These are phyloP conservation scores for Mucor racemosus DNA, from an alignment of 371 early-diverging fungal genomes.

Conservation along the genomic window DNA sequence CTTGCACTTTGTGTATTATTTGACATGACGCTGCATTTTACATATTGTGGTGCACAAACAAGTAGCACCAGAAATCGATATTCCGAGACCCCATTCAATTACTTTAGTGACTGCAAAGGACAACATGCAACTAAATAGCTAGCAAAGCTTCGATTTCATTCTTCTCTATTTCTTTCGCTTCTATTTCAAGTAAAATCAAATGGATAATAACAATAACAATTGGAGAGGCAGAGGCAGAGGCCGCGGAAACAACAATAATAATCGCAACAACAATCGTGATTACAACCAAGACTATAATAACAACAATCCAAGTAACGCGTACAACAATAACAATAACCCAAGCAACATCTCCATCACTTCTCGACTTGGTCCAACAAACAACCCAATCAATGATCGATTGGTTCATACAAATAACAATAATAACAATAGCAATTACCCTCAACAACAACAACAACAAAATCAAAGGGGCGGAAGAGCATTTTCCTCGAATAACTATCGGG, in stretches of 20 bases:
- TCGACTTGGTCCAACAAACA: constrained; percentile 37
- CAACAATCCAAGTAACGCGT: constrained; percentile 9
- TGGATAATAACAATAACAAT: constrained; percentile 17
- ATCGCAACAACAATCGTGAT: constrained; percentile 23
- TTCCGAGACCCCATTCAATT: background rate
- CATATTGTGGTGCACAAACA: no score
- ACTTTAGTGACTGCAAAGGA: constrained; percentile 5
- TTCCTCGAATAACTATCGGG: constrained; percentile 16
- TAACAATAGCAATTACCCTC: background rate
- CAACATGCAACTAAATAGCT: background rate
- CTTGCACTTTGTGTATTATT: no score
- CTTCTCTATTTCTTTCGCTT: background rate
- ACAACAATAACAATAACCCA: constrained; percentile 6
- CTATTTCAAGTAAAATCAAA: background rate
- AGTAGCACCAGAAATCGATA: background rate
- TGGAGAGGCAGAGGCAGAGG: constrained; percentile 27
- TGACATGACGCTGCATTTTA: no score
- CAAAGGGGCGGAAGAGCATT: constrained; percentile 23
- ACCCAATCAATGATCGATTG: constrained; percentile 11
- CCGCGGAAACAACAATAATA: constrained; percentile 29
- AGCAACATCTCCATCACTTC: constrained; percentile 32
- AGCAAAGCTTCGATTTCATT: background rate
- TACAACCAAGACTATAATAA: constrained; percentile 17
- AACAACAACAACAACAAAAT: background rate
- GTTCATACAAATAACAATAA: constrained; percentile 9